Percentiles rank a stretch among this genome's conserved stretches.
phyloP scores from a whole-genome alignment of 345 rosid genomes.

The Reutealis trisperma region DNA sequence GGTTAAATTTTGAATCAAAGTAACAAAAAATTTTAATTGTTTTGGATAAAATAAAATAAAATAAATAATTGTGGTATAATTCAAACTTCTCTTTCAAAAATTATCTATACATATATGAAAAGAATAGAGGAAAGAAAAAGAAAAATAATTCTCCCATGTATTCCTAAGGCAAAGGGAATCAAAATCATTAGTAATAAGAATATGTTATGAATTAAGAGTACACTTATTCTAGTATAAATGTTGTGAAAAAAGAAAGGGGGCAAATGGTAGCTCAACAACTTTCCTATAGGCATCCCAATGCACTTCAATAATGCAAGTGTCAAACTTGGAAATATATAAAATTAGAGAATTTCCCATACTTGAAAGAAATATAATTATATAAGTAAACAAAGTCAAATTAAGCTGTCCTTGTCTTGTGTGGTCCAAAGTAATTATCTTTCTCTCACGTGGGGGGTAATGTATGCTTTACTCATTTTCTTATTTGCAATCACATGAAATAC shows the following conservation, averaged over 20 bases:
- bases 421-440: constrained; percentile 10
- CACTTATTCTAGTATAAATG: background rate
- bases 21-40: too few relatives aligned
- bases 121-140: too few relatives aligned
- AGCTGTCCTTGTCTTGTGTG: constrained; percentile 8
- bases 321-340: background rate
- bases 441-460: constrained; percentile 43
- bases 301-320: constrained; percentile 7
- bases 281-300: background rate
- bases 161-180: too few relatives aligned
- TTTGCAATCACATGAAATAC: constrained; percentile 38
- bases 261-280: background rate
- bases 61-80: too few relatives aligned
- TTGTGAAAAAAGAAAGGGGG: background rate
- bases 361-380: background rate
- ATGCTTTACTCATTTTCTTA: constrained; percentile 39
- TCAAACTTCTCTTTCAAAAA: too few relatives aligned
- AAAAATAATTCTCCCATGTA: too few relatives aligned
- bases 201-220: too few relatives aligned
- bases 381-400: background rate
- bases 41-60: too few relatives aligned
- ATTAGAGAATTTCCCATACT: background rate
- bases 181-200: too few relatives aligned
- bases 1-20: too few relatives aligned
- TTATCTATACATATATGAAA: too few relatives aligned